These are phyloP conservation scores for Tetrapisispora nanseiensis DNA, from an alignment of 805 yeast genomes.

Conservation along the genomic window DNA sequence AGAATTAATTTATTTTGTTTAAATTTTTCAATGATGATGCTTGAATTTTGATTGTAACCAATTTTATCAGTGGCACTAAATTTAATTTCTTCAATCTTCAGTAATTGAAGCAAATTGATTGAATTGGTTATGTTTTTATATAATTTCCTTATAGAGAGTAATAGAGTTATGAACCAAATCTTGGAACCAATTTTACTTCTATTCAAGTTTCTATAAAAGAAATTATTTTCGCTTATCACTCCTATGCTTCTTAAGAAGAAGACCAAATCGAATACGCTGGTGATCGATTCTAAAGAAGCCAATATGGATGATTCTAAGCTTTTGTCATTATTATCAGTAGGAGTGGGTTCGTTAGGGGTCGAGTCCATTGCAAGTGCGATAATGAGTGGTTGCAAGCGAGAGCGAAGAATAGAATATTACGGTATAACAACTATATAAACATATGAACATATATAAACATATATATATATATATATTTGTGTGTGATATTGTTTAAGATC, in stretches of 20 bases:
- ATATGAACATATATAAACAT: neutral
- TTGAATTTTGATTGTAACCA: constrained; percentile 14
- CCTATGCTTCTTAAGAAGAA: constrained; percentile 23
- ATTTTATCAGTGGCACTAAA: constrained; percentile 3
- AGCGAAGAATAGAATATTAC: neutral
- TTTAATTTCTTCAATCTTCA: neutral
- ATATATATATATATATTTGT: no score
- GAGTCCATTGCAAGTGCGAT: neutral
- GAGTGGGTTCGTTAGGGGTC: neutral
- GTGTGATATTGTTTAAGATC: no score
- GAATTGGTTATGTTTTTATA: constrained; percentile 7
- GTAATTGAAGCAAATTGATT: constrained; percentile 2
- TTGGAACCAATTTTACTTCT: constrained; percentile 23
- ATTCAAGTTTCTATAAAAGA: constrained; percentile 18
- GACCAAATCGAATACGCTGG: constrained; percentile 21
- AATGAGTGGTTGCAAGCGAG: neutral
- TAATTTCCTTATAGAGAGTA: constrained; percentile 17
- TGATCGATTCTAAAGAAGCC: constrained; percentile 16
- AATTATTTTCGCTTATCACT: constrained; percentile 18
- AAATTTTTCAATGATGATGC: constrained; percentile 7
- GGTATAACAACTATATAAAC: neutral
- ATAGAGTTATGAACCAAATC: constrained; percentile 22
- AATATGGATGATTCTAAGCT: constrained; percentile 15
- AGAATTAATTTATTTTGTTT: constrained; percentile 10
- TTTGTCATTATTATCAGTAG: neutral